Evolutionary conservation across 805 yeast species (phyloP).

Genomic region (Saturnispora quitensis): DNA sequence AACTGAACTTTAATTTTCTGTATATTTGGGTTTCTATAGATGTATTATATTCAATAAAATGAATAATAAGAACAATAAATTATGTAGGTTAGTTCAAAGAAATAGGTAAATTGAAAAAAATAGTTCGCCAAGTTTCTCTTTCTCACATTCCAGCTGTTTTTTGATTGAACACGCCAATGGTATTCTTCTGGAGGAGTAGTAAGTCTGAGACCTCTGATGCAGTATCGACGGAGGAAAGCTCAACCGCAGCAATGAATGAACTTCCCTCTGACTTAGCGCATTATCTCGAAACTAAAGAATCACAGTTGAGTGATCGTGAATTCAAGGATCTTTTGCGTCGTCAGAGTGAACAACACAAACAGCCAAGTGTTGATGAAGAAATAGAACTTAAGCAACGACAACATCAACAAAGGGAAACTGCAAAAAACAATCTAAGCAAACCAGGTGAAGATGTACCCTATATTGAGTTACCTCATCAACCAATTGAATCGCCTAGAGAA

Average conservation of each 20-base stretch:
- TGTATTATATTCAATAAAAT: background rate
- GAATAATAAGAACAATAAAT: background rate
- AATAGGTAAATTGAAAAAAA: background rate
- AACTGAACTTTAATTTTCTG: background rate
- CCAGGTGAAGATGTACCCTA: background rate
- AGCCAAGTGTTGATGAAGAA: slow-evolving; percentile 6
- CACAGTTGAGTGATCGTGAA: slow-evolving; percentile 25
- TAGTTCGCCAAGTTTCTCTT: background rate
- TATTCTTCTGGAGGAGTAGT: slow-evolving; percentile 9
- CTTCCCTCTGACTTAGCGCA: slow-evolving; percentile 21
- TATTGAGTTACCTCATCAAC: slow-evolving; percentile 6
- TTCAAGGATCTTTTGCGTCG: slow-evolving; percentile 20
- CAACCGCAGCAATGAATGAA: background rate
- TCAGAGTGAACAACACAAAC: slow-evolving; percentile 5
- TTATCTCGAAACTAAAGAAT: slow-evolving; percentile 21
- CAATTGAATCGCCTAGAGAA: slow-evolving; percentile 3
- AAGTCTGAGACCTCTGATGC: slow-evolving; percentile 1
- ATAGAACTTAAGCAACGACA: slow-evolving; percentile 1
- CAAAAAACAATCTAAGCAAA: background rate
- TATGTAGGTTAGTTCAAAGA: background rate
- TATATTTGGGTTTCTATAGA: background rate
- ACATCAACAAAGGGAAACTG: background rate
- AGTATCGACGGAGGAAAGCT: background rate
- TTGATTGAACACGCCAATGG: slow-evolving; percentile 11
- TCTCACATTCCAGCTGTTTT: background rate